Base-by-base conservation (phyloP, 305 asterid species). In the Solanum hybrid region DNA sequence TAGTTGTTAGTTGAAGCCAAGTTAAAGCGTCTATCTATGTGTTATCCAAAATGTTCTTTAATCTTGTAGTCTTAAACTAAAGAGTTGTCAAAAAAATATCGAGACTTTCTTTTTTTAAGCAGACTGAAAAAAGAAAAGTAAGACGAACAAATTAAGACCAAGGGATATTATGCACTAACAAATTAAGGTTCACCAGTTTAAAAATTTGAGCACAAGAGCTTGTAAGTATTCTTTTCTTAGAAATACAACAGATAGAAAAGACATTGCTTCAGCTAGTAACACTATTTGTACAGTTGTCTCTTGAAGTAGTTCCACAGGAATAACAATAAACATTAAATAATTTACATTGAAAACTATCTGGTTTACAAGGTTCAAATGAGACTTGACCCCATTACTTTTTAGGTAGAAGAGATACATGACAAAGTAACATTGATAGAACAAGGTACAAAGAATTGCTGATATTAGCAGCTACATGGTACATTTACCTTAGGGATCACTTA, bases 401-500 rank as follows among this genome's bases (percentile, higher is more conserved):
- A 78, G 89, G 88, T 86, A 85, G 78, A 75, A 89, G 66, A 90
- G 85, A 88, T 89, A 76, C 78, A 90, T 78, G 90, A 81, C 92
- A 92, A 86, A 66, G 88, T 73, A 90, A 89, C 92, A 92, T 75
- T 88, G 80, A 87, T 75, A 42, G 66, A 42, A 85, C 40, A 84
- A 71, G 69, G 34, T 76, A 84, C 90, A 86, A 86, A 76, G 87
- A 81, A 22, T 36, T 51, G 86, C 89, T 13, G 51, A 64, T 38
- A 84, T 42, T 51, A 79, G 92, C 45, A 89, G 87, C 88, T 86
- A 90, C 90, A 78, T 87, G 88, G 87, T 90, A 94, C 95, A 90
- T 35, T 90, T 85, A 87, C 89, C 90, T 89, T 29, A 36, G 34
- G 31, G 75, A 40, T 71, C 66, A 32, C 56, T 32, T 79, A 78